These are phyloP conservation scores for Keithomyces neogunnii DNA, from an alignment of 2,329 filamentous ascomycete genomes.

Conservation along the genomic window DNA sequence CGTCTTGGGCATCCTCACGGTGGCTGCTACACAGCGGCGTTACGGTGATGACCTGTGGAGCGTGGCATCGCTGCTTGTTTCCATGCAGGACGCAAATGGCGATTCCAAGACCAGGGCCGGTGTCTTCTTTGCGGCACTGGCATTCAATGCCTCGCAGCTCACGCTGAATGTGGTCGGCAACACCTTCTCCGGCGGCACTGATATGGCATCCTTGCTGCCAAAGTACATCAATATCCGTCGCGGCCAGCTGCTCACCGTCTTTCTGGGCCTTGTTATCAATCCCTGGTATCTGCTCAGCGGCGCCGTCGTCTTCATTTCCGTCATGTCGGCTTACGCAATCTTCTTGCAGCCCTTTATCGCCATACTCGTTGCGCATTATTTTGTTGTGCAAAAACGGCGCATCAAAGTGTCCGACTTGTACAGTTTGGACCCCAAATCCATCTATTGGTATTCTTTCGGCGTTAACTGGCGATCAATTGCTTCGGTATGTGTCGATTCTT, in stretches of 20 bases:
- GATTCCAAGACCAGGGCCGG: conserved; percentile 7
- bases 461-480: conserved; percentile 52
- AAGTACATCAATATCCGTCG: conserved; percentile 45
- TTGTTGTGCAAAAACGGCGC: conserved; percentile 46
- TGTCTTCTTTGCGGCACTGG: conserved; percentile 11
- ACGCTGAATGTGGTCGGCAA: conserved; percentile 12
- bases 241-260: conserved; percentile 36
- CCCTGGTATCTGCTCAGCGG: conserved; percentile 46
- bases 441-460: conserved; percentile 21
- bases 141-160: conserved; percentile 9
- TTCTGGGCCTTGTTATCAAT: conserved; percentile 33
- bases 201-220: conserved; percentile 39
- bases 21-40: conserved; percentile 5
- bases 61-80: not conserved
- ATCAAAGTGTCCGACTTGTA: conserved; percentile 27
- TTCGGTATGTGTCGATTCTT: conserved; percentile 30
- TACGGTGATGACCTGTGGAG: conserved; percentile 4
- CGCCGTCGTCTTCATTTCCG: conserved; percentile 50
- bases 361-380: conserved; percentile 49
- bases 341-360: conserved; percentile 57
- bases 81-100: conserved; percentile 4
- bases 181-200: conserved; percentile 37
- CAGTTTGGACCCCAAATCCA: not conserved
- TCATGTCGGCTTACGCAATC: conserved; percentile 52
- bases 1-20: conserved; percentile 2